A percentile compares a stretch with the other conserved stretches of the same genome.
These are phyloP conservation scores for Quercus alba DNA, from an alignment of 306 rosid genomes.

Conservation along the genomic window DNA sequence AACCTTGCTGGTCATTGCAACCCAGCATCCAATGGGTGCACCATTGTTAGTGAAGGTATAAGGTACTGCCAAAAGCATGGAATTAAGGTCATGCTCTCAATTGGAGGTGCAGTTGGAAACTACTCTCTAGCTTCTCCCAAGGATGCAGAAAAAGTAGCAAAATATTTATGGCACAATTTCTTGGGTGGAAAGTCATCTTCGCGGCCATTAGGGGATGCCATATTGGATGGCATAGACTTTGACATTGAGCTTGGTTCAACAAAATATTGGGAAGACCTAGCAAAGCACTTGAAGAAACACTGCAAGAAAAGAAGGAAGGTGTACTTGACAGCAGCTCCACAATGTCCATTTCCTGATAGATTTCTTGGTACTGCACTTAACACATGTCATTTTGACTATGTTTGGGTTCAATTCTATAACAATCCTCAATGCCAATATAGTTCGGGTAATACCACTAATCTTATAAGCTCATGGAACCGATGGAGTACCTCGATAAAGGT, in stretches of 20 bases:
- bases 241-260: slow-evolving; percentile 67
- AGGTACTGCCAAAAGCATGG: slow-evolving; percentile 52
- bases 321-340: slow-evolving; percentile 74
- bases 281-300: slow-evolving; percentile 34
- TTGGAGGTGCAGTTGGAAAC: slow-evolving; percentile 62
- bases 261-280: slow-evolving; percentile 38
- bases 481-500: slow-evolving; percentile 5
- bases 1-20: slow-evolving; percentile 73
- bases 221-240: slow-evolving; percentile 72
- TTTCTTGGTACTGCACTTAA: slow-evolving; percentile 44
- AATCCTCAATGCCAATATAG: slow-evolving; percentile 38
- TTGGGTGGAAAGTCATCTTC: slow-evolving; percentile 59
- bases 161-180: slow-evolving; percentile 60
- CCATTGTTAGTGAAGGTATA: slow-evolving; percentile 32
- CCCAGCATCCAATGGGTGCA: slow-evolving; percentile 44
- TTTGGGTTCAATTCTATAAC: slow-evolving; percentile 65
- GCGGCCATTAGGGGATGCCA: slow-evolving; percentile 62
- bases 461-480: slow-evolving; percentile 21
- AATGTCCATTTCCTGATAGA: slow-evolving; percentile 69
- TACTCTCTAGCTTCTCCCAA: slow-evolving; percentile 48
- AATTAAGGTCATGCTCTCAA: slow-evolving; percentile 59
- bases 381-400: slow-evolving; percentile 56
- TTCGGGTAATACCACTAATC: neutral
- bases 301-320: slow-evolving; percentile 18
- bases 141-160: slow-evolving; percentile 49